These are phyloP conservation scores for Rostrohypoxylon terebratum DNA, from an alignment of 495 filamentous ascomycete species.

Conservation along the genomic window DNA sequence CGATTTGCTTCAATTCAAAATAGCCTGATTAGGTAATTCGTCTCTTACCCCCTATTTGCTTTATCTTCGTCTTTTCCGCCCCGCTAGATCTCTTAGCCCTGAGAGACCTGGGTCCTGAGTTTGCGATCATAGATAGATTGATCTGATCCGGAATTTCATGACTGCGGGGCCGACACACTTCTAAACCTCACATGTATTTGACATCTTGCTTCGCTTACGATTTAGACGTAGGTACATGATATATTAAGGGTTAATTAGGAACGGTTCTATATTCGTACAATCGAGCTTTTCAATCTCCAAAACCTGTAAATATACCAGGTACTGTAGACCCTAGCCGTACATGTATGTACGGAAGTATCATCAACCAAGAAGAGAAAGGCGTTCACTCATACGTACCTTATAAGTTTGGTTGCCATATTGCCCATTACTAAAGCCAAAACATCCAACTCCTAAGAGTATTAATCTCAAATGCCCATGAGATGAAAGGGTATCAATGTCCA, in stretches of 20 bases:
- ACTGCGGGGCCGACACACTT: not conserved
- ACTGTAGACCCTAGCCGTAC: not conserved
- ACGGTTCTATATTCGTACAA: not conserved
- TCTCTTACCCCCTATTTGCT: no score
- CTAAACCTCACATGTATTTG: not conserved
- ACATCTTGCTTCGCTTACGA: not conserved
- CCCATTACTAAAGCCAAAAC: not conserved
- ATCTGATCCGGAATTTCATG: no score
- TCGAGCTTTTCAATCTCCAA: not conserved
- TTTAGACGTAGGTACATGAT: no score
- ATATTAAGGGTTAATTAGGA: not conserved
- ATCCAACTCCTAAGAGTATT: not conserved
- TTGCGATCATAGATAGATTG: not conserved
- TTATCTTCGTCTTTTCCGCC: not conserved
- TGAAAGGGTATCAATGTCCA: slow-evolving; percentile 39
- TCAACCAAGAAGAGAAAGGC: not conserved
- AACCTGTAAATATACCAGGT: not conserved
- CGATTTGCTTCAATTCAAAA: no score
- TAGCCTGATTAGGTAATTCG: no score
- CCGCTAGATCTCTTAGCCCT: slow-evolving; percentile 11
- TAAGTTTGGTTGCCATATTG: not conserved
- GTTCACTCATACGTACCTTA: slow-evolving; percentile 7
- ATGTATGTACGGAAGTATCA: not conserved
- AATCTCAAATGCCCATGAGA: slow-evolving; percentile 14
- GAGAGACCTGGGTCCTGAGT: not conserved